phyloP scores from a whole-genome alignment of 805 yeast species.

The Cyberlindnera mycetangii region DNA sequence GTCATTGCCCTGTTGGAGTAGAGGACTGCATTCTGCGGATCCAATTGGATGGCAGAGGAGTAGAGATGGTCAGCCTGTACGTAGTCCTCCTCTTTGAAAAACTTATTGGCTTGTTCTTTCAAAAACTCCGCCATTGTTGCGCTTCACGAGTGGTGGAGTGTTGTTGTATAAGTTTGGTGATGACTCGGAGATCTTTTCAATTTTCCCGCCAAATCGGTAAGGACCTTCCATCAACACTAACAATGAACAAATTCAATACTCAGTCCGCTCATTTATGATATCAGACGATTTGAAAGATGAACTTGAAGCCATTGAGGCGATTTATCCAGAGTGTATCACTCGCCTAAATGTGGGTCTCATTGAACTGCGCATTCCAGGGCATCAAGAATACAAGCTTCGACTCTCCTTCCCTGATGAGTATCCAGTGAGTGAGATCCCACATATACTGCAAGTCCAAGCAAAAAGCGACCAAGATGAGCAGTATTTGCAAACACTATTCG shows the following conservation, averaged over 20 bases:
- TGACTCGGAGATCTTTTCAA: background rate
- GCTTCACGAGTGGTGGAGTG: background rate
- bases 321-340: constrained; percentile 65
- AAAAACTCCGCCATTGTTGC: constrained; percentile 27
- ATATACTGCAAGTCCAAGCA: constrained; percentile 52
- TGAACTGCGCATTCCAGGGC: constrained; percentile 57
- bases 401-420: constrained; percentile 69
- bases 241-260: too few relatives aligned
- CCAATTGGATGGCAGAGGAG: constrained; percentile 49
- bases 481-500: constrained; percentile 46
- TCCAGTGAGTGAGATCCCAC: constrained; percentile 62
- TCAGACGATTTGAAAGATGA: constrained; percentile 65
- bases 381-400: constrained; percentile 57
- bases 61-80: constrained; percentile 51
- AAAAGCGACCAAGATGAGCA: constrained; percentile 35
- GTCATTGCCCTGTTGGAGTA: constrained; percentile 72
- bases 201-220: background rate
- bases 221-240: background rate
- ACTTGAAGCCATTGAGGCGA: constrained; percentile 79
- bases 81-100: constrained; percentile 44
- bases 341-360: constrained; percentile 35
- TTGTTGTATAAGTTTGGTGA: background rate
- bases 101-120: constrained; percentile 48
- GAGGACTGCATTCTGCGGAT: constrained; percentile 49
- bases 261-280: too few relatives aligned